Conservation (phyloP, 345 rosid species). For the Salix brachista region DNA sequence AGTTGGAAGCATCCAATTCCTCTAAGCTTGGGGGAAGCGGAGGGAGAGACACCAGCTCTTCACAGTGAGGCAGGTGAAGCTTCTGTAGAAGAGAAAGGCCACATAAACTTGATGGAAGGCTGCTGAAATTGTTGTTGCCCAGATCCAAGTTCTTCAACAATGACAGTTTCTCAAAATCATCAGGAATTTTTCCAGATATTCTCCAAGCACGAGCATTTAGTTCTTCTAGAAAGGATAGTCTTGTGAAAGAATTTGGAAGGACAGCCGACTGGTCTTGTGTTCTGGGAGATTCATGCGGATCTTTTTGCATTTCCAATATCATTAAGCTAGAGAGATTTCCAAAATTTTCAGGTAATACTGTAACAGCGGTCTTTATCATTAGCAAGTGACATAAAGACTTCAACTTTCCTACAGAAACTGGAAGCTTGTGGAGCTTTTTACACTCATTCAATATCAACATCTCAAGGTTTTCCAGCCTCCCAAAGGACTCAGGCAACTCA, state of each 20-base stretch:
- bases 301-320: conserved; percentile 35
- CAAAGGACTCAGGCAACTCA: conserved; percentile 47
- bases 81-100: conserved; percentile 38
- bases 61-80: conserved; percentile 31
- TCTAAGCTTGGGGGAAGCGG: conserved; percentile 44
- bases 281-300: background rate
- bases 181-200: conserved; percentile 40
- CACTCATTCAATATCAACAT: conserved; percentile 32
- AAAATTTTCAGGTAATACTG: conserved; percentile 38
- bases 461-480: conserved; percentile 42
- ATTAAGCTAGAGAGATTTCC: conserved; percentile 43
- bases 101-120: conserved; percentile 46
- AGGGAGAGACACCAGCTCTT: conserved; percentile 40
- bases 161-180: conserved; percentile 46
- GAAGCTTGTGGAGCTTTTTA: conserved; percentile 34
- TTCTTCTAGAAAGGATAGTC: conserved; percentile 34
- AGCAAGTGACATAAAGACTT: conserved; percentile 29
- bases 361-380: conserved; percentile 41
- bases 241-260: conserved; percentile 39
- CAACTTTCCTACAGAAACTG: conserved; percentile 41
- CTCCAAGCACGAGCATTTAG: conserved; percentile 46
- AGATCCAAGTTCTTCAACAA: conserved; percentile 30
- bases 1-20: conserved; percentile 33
- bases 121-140: conserved; percentile 35
- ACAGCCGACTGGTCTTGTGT: background rate